Evolutionary conservation across 495 filamentous ascomycete genomes (phyloP).

Genomic region (Xylaria scruposa): DNA sequence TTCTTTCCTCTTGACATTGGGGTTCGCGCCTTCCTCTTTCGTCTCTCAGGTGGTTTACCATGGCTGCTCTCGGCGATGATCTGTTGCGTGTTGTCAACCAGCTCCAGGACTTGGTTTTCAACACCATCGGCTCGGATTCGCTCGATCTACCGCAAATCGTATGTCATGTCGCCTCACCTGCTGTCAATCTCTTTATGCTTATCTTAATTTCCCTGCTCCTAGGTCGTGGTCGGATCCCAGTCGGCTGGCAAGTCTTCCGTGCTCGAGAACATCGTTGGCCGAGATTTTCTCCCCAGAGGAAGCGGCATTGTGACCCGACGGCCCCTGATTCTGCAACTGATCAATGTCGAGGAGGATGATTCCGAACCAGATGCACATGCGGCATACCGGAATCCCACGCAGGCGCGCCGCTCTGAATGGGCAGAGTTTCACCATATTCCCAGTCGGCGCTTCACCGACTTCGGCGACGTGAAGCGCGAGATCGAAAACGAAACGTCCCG

Average conservation of each 20-base stretch:
- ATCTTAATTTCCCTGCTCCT: constrained; percentile 22
- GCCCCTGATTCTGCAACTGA: constrained; percentile 94
- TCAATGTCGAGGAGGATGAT: constrained; percentile 90
- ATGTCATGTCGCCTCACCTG: constrained; percentile 44
- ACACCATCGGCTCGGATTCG: constrained; percentile 98
- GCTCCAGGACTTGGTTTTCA: constrained; percentile 97
- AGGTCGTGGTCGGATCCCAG: constrained; percentile 99
- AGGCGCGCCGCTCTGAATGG: constrained; percentile 72
- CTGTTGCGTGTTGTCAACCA: constrained; percentile 92
- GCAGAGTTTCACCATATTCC: constrained; percentile 97
- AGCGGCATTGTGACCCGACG: constrained; percentile 95
- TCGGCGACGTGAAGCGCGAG: constrained; percentile 89
- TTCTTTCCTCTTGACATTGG: not conserved
- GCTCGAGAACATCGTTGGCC: constrained; percentile 96
- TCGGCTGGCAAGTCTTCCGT: constrained; percentile 99
- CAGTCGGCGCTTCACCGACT: constrained; percentile 89
- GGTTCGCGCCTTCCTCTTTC: not conserved
- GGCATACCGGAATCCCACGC: constrained; percentile 52
- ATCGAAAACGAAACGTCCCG: constrained; percentile 96
- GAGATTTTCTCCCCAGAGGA: constrained; percentile 95
- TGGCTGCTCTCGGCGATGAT: constrained; percentile 83
- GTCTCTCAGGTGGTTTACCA: constrained; percentile 36
- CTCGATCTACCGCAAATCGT: constrained; percentile 98
- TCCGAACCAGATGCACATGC: constrained; percentile 70
- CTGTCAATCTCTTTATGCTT: constrained; percentile 27